phyloP scores from a whole-genome alignment of 257 asterid genomes.

The Nicotiana tomentosiformis region DNA sequence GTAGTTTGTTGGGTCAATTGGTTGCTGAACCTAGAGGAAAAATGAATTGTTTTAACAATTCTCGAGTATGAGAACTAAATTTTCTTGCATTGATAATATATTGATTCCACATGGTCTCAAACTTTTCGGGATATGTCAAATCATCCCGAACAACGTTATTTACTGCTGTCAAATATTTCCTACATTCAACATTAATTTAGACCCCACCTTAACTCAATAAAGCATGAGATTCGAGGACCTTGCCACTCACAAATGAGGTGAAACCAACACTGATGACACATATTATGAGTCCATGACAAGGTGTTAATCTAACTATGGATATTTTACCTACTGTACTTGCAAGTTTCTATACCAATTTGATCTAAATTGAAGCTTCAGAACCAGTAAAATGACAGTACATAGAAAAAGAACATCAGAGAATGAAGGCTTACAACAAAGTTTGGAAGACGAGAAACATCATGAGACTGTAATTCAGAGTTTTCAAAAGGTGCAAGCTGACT shows the following conservation, averaged over 20 bases:
- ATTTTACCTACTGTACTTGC: not conserved
- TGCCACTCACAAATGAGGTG: not conserved
- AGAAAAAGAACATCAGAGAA: conserved; percentile 13
- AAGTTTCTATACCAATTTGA: not conserved
- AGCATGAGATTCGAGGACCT: not conserved
- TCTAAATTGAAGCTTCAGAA: not conserved
- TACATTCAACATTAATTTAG: conserved; percentile 4
- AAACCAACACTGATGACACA: not conserved
- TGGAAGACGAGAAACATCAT: conserved; percentile 61
- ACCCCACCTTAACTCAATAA: not conserved
- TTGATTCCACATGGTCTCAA: not conserved
- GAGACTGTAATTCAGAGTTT: conserved; percentile 54
- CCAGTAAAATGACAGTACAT: conserved; percentile 1
- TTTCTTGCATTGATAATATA: not conserved
- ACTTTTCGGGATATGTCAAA: not conserved
- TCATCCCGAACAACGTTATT: not conserved
- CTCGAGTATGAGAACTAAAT: not conserved
- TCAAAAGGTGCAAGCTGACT: conserved; percentile 53
- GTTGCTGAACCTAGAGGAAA: conserved; percentile 57
- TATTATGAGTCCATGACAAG: not conserved
- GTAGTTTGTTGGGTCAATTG: conserved; percentile 71
- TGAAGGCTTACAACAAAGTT: conserved; percentile 55
- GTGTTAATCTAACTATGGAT: not conserved
- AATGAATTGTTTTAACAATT: not conserved
- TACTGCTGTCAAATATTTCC: not conserved